Evolutionary conservation across 495 filamentous ascomycete genomes (phyloP).

Genomic region (Tuber calosporum): DNA sequence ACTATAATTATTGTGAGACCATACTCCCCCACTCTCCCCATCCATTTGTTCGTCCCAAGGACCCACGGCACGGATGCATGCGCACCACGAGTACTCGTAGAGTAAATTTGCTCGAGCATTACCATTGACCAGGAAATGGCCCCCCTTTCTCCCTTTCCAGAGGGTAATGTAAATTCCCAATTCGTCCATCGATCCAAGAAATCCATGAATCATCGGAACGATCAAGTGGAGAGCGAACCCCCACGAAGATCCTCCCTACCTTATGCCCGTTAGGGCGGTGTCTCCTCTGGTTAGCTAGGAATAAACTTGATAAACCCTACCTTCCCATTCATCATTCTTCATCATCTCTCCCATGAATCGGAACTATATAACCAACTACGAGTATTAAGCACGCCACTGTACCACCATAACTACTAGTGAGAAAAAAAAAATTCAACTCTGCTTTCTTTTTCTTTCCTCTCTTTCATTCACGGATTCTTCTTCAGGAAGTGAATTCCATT

Average conservation of each 20-base stretch:
- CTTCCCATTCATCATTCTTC: no score
- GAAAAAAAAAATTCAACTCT: no score
- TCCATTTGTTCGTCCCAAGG: not conserved
- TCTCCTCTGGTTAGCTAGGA: no score
- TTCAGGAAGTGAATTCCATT: not conserved
- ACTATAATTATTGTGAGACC: no score
- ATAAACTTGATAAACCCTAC: no score
- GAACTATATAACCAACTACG: not conserved
- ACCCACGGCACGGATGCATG: not conserved
- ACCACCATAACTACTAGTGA: not conserved
- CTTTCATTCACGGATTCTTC: not conserved
- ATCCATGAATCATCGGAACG: not conserved
- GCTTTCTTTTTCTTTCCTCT: not conserved
- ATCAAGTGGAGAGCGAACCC: no score
- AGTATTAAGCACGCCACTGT: not conserved
- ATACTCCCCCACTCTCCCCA: not conserved
- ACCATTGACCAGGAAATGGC: not conserved
- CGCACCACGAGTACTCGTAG: no score
- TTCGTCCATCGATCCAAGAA: not conserved
- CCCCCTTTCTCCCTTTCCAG: not conserved
- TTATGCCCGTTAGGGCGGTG: no score
- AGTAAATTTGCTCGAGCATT: not conserved
- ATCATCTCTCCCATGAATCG: not conserved
- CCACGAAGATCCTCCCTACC: not conserved
- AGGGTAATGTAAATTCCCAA: not conserved